phyloP scores from a whole-genome alignment of 2,329 filamentous ascomycete genomes.

The Tolypocladium tropicale region DNA sequence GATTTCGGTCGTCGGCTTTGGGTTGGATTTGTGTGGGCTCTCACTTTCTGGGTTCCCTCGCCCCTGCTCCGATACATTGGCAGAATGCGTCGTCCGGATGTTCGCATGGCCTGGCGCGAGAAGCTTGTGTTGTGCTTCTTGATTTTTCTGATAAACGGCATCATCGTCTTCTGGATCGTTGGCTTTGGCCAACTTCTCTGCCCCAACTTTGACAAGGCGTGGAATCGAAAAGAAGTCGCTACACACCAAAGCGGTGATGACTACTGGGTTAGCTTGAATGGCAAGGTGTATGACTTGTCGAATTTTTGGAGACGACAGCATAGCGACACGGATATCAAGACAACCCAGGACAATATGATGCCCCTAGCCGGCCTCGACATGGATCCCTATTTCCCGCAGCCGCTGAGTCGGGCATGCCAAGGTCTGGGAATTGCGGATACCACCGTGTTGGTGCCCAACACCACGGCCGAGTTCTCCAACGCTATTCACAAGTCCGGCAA shows the following conservation, averaged over 20 bases:
- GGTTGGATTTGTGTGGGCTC: slow-evolving; percentile 71
- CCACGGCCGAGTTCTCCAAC: slow-evolving; percentile 40
- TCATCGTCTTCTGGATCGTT: slow-evolving; percentile 87
- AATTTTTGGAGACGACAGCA: slow-evolving; percentile 83
- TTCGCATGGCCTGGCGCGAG: slow-evolving; percentile 95
- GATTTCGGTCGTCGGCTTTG: slow-evolving; percentile 59
- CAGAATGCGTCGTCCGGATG: slow-evolving; percentile 94
- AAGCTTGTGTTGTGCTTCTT: slow-evolving; percentile 76
- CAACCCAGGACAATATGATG: slow-evolving; percentile 56
- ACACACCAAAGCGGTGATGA: slow-evolving; percentile 63
- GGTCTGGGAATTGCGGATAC: slow-evolving; percentile 54
- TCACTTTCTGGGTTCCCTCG: slow-evolving; percentile 94
- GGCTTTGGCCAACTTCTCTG: slow-evolving; percentile 77
- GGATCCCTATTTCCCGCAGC: slow-evolving; percentile 77
- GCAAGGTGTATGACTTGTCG: slow-evolving; percentile 83
- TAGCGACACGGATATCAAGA: slow-evolving; percentile 58
- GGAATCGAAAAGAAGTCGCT: slow-evolving; percentile 59
- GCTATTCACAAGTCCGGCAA: slow-evolving; percentile 64
- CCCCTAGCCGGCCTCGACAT: slow-evolving; percentile 69
- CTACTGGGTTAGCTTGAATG: slow-evolving; percentile 80
- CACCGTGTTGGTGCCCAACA: slow-evolving; percentile 52
- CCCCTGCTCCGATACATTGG: slow-evolving; percentile 70
- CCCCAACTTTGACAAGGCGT: slow-evolving; percentile 85
- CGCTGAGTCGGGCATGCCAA: slow-evolving; percentile 63
- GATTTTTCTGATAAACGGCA: slow-evolving; percentile 71